phyloP scores from a whole-genome alignment of 371 early-diverging fungal genomes.

The Lichtheimia hyalospora region DNA sequence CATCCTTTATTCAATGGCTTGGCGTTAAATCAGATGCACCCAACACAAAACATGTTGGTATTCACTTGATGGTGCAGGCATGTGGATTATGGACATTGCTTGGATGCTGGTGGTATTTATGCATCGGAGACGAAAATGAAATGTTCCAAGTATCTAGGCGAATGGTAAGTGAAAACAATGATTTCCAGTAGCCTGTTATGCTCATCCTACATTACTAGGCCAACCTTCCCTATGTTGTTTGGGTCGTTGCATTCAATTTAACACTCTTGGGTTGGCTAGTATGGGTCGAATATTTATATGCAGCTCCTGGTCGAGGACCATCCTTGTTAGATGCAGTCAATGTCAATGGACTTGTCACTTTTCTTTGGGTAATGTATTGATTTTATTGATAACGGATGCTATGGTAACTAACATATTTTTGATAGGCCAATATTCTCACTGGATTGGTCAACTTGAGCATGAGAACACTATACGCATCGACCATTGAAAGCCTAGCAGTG shows the following conservation, averaged over 20 bases:
- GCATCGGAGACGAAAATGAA: slow-evolving; percentile 16
- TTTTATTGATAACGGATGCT: not conserved
- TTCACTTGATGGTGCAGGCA: slow-evolving; percentile 18
- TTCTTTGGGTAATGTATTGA: slow-evolving; percentile 65
- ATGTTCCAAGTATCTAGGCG: slow-evolving; percentile 59
- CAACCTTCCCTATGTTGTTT: slow-evolving; percentile 77
- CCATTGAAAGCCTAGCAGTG: slow-evolving; percentile 9
- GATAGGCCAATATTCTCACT: slow-evolving; percentile 24
- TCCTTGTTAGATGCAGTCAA: slow-evolving; percentile 72
- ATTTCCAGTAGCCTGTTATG: not conserved
- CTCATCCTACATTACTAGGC: slow-evolving; percentile 38
- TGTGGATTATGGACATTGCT: slow-evolving; percentile 35
- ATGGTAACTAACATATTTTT: not conserved
- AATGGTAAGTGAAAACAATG: slow-evolving; percentile 48
- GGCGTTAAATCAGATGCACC: not conserved
- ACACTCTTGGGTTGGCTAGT: slow-evolving; percentile 54
- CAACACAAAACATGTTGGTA: slow-evolving; percentile 1
- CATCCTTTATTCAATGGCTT: slow-evolving; percentile 3
- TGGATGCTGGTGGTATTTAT: slow-evolving; percentile 24
- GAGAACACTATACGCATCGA: slow-evolving; percentile 23
- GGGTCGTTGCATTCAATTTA: slow-evolving; percentile 72
- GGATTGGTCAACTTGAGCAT: slow-evolving; percentile 22
- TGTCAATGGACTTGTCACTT: slow-evolving; percentile 77
- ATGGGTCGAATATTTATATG: slow-evolving; percentile 47
- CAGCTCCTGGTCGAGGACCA: slow-evolving; percentile 39